phyloP scores from a whole-genome alignment of 345 rosid genomes.

The Eucalyptus camaldulensis region DNA sequence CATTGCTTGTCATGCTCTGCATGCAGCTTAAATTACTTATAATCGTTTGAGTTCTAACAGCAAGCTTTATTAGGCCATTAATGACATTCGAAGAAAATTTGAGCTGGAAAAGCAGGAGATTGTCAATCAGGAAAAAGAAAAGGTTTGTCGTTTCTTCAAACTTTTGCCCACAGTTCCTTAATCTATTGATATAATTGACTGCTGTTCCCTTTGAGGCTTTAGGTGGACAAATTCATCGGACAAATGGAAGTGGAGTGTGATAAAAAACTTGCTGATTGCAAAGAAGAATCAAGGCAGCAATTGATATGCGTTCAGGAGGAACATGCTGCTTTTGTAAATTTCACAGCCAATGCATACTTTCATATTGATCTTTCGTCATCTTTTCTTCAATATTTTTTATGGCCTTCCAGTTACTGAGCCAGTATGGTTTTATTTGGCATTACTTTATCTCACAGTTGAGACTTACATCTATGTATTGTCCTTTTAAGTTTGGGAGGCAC shows the following conservation, averaged over 20 bases:
- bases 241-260: slow-evolving; percentile 45
- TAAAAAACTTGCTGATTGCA: slow-evolving; percentile 34
- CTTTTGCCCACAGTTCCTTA: background rate
- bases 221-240: slow-evolving; percentile 41
- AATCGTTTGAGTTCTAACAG: background rate
- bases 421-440: background rate
- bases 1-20: background rate
- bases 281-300: slow-evolving; percentile 45
- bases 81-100: slow-evolving; percentile 70
- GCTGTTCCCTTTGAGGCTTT: slow-evolving; percentile 6
- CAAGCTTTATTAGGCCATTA: slow-evolving; percentile 54
- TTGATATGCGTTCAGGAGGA: slow-evolving; percentile 41
- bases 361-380: background rate
- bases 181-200: background rate
- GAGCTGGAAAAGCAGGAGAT: slow-evolving; percentile 75
- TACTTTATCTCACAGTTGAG: background rate
- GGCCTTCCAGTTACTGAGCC: background rate
- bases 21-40: background rate
- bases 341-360: slow-evolving; percentile 1
- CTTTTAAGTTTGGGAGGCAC: background rate
- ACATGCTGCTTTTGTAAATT: slow-evolving; percentile 54
- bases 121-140: slow-evolving; percentile 42
- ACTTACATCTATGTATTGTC: background rate
- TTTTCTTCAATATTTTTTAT: background rate
- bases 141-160: slow-evolving; percentile 25